A percentile compares a stretch with the other conserved stretches of the same genome.
These are phyloP conservation scores for Candida glucosophila DNA, from an alignment of 1,139 yeast species.

Conservation along the genomic window DNA sequence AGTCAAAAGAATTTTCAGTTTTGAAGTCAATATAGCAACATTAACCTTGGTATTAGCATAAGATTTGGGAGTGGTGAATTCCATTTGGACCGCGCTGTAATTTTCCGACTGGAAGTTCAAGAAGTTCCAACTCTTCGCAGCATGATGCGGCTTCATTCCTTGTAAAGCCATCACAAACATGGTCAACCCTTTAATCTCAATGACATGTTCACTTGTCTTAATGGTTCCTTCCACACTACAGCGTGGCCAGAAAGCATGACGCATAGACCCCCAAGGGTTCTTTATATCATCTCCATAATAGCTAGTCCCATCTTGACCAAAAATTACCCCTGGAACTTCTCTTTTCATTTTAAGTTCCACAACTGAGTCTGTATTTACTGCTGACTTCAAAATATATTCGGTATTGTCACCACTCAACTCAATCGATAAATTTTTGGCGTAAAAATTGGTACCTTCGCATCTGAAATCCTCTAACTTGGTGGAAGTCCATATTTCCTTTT, in stretches of 20 bases:
- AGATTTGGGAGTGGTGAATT: conserved; percentile 87
- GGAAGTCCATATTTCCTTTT: conserved; percentile 67
- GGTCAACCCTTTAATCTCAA: conserved; percentile 45
- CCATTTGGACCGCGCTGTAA: conserved; percentile 79
- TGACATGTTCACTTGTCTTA: conserved; percentile 16
- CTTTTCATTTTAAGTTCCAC: conserved; percentile 61
- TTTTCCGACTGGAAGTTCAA: conserved; percentile 76
- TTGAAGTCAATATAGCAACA: conserved; percentile 62
- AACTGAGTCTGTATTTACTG: conserved; percentile 61
- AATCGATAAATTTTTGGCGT: conserved; percentile 62
- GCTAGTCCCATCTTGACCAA: conserved; percentile 82
- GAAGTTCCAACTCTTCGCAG: conserved; percentile 96
- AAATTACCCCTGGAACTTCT: conserved; percentile 75
- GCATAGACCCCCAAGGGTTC: conserved; percentile 96
- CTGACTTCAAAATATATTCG: conserved; percentile 52
- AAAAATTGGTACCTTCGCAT: conserved; percentile 71
- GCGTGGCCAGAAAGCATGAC: conserved; percentile 96
- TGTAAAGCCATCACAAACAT: conserved; percentile 98
- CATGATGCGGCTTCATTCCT: conserved; percentile 99
- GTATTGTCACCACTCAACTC: conserved; percentile 49
- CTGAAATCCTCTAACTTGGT: conserved; percentile 78
- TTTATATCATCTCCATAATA: conserved; percentile 72
- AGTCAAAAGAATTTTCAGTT: conserved; percentile 56
- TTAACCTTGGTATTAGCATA: conserved; percentile 79
- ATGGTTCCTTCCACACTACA: conserved; percentile 62